phyloP scores from a whole-genome alignment of 768 basidiomycete species.

The Termitomyces sp. region DNA sequence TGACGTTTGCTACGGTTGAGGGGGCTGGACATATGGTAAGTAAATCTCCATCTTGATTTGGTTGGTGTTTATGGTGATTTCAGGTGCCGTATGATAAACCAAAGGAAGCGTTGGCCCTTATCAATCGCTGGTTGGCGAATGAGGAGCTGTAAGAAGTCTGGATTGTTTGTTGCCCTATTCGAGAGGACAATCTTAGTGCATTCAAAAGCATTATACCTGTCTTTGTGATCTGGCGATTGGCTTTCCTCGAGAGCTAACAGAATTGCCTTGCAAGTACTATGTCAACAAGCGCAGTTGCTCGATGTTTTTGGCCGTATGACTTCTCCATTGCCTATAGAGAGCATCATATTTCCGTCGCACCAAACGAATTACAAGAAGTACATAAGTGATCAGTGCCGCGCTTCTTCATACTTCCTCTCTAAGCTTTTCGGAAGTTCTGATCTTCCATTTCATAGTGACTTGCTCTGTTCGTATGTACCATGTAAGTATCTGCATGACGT shows the following conservation, averaged over 20 bases:
- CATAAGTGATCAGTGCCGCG: too few species aligned
- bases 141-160: slow-evolving; percentile 6
- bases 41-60: not conserved
- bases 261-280: not conserved
- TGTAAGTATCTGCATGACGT: too few species aligned
- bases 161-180: not conserved
- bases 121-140: slow-evolving; percentile 46
- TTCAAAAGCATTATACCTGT: not conserved
- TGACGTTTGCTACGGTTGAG: slow-evolving; percentile 63
- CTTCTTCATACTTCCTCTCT: too few species aligned
- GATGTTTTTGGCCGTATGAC: not conserved
- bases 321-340: too few species aligned
- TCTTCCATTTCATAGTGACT: too few species aligned
- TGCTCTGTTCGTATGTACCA: too few species aligned
- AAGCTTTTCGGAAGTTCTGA: too few species aligned
- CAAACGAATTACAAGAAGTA: too few species aligned
- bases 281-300: not conserved
- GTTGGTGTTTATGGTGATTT: not conserved
- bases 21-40: slow-evolving; percentile 75
- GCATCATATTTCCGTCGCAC: too few species aligned
- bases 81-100: slow-evolving; percentile 64
- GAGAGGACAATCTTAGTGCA: not conserved
- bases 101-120: slow-evolving; percentile 48
- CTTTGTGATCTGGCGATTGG: not conserved
- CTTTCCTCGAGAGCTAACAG: not conserved